phyloP scores from a whole-genome alignment of 192 early-diverging fungal species.

The Bifiguratus adelaidae region DNA sequence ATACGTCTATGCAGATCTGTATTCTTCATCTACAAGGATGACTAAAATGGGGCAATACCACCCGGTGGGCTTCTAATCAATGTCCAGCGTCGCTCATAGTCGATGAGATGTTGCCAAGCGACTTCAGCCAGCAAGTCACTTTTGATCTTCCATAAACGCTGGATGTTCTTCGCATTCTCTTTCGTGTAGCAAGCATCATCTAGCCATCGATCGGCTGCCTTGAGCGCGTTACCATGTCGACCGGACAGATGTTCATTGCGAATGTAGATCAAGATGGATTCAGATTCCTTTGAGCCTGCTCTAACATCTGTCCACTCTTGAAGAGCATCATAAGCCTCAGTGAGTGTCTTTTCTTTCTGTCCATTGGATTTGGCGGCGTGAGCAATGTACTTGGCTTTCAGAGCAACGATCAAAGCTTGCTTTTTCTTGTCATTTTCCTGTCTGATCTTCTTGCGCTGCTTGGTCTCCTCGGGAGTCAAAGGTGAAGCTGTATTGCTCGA shows the following conservation, averaged over 20 bases:
- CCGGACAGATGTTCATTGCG: conserved; percentile 41
- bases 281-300: conserved; percentile 30
- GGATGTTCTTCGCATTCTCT: conserved; percentile 41
- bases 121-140: conserved; percentile 47
- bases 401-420: conserved; percentile 48
- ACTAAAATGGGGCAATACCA: conserved; percentile 36
- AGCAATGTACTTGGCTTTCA: conserved; percentile 43
- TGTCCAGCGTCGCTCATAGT: conserved; percentile 48
- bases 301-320: conserved; percentile 50
- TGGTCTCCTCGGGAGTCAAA: conserved; percentile 30
- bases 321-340: conserved; percentile 43
- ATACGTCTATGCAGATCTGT: no score
- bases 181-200: conserved; percentile 34
- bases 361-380: conserved; percentile 24
- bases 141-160: conserved; percentile 36
- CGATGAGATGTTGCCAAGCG: conserved; percentile 61
- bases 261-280: conserved; percentile 44
- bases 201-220: conserved; percentile 62
- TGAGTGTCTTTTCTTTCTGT: conserved; percentile 29
- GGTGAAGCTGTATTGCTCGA: conserved; percentile 23
- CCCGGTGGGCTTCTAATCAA: conserved; percentile 34
- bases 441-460: conserved; percentile 41
- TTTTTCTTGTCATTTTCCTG: conserved; percentile 71
- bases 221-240: conserved; percentile 57
- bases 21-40: no score